These are phyloP conservation scores for Eimeria acervulina DNA, from an alignment of 169 alveolate species.

Conservation along the genomic window DNA sequence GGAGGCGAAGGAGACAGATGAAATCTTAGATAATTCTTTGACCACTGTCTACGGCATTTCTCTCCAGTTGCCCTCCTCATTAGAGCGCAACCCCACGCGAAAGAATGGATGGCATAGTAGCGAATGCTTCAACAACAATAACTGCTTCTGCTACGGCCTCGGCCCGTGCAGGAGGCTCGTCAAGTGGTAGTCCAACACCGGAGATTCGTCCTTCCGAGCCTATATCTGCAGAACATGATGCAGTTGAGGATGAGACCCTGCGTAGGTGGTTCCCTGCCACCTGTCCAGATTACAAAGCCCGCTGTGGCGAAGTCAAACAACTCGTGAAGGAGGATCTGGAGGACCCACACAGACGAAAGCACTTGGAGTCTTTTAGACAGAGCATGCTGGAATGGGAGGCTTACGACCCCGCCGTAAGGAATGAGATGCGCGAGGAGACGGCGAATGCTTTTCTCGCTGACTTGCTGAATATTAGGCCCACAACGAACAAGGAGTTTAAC, in stretches of 20 bases:
- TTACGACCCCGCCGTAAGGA: conserved; percentile 83
- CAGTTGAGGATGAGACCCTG: background rate
- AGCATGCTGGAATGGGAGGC: conserved; percentile 88
- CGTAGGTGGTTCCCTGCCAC: conserved; percentile 86
- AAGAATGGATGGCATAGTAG: background rate
- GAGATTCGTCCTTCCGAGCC: background rate
- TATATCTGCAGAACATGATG: background rate
- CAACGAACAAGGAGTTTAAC: conserved; percentile 83
- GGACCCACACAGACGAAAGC: conserved; percentile 87
- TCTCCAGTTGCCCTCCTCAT: background rate
- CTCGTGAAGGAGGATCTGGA: conserved; percentile 85
- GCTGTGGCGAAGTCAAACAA: conserved; percentile 87
- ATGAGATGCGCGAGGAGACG: conserved; percentile 75
- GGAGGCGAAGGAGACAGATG: background rate
- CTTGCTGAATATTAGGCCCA: conserved; percentile 81
- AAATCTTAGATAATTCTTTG: background rate
- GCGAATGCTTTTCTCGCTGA: conserved; percentile 83
- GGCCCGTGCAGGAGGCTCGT: background rate
- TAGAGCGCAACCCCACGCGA: background rate
- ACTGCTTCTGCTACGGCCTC: background rate
- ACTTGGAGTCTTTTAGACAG: conserved; percentile 85
- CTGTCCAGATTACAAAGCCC: conserved; percentile 83
- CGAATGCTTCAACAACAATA: background rate
- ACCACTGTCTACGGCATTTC: background rate
- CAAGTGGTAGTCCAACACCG: background rate